These are phyloP conservation scores for Pyrus pyrifolia DNA, from an alignment of 306 rosid genomes.

Conservation along the genomic window DNA sequence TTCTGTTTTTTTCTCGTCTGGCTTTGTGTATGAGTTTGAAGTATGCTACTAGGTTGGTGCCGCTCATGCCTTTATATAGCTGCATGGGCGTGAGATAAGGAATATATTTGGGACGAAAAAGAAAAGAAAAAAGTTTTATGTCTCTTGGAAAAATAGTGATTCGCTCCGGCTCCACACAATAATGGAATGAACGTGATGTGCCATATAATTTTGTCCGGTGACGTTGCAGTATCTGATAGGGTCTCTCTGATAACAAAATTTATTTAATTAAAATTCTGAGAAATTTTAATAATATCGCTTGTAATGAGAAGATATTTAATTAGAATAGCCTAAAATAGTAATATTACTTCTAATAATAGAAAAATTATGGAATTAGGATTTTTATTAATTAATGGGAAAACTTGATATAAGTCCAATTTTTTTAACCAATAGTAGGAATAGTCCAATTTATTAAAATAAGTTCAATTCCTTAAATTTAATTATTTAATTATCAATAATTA, in stretches of 20 bases:
- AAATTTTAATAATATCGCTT: too few species aligned
- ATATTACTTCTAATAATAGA: too few species aligned
- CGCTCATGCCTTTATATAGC: background rate
- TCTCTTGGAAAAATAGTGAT: background rate
- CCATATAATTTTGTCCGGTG: background rate
- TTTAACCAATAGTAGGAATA: too few species aligned
- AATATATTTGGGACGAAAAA: background rate
- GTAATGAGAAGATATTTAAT: too few species aligned
- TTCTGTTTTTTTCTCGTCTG: background rate
- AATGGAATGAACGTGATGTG: background rate
- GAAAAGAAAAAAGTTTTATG: background rate
- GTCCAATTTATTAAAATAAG: too few species aligned
- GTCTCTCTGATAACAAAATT: background rate
- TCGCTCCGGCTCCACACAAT: background rate
- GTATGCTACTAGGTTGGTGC: background rate
- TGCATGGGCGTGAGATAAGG: background rate
- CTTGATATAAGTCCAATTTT: too few species aligned
- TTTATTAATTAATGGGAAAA: too few species aligned
- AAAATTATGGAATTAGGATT: too few species aligned
- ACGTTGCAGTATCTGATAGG: background rate
- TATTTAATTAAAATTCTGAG: too few species aligned
- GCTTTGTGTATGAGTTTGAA: background rate
- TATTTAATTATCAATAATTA: too few species aligned
- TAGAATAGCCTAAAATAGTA: too few species aligned
- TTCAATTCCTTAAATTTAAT: too few species aligned